phyloP scores from a whole-genome alignment of 2,329 filamentous ascomycete genomes.

The Elsinoe fawcettii region DNA sequence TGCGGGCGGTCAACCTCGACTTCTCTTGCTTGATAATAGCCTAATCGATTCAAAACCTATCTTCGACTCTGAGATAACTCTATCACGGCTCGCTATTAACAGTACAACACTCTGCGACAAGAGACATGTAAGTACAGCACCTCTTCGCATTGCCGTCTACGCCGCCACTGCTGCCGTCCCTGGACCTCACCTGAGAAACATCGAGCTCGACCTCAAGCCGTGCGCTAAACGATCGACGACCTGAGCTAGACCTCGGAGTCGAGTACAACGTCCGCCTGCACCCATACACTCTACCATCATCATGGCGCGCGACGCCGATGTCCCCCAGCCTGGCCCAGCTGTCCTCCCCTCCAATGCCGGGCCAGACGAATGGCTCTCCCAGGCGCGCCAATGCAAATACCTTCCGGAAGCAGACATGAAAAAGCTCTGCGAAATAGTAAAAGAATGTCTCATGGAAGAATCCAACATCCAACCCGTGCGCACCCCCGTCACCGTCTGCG shows the following conservation, averaged over 20 bases:
- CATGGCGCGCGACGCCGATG: constrained; percentile 47
- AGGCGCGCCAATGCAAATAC: constrained; percentile 95
- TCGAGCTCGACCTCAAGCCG: not conserved
- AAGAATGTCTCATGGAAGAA: constrained; percentile 98
- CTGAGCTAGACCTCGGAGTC: not conserved
- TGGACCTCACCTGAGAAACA: not conserved
- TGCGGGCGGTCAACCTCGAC: constrained; percentile 1
- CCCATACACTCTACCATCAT: not conserved
- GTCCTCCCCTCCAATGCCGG: constrained; percentile 75
- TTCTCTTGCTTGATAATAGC: not conserved
- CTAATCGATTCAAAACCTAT: not conserved
- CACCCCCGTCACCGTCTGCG: constrained; percentile 92
- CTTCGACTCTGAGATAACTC: not conserved
- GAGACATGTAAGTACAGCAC: not conserved
- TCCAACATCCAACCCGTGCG: constrained; percentile 98
- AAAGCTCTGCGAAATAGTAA: constrained; percentile 95
- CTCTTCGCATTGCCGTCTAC: not conserved
- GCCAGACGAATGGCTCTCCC: constrained; percentile 91
- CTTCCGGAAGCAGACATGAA: constrained; percentile 96
- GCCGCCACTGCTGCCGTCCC: not conserved
- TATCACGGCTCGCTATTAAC: not conserved
- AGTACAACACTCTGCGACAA: not conserved
- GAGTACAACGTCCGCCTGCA: not conserved
- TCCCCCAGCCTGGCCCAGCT: constrained; percentile 87
- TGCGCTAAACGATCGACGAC: not conserved